These are phyloP conservation scores for Alternaria ethzedia DNA, from an alignment of 2,329 filamentous ascomycete species.

Conservation along the genomic window DNA sequence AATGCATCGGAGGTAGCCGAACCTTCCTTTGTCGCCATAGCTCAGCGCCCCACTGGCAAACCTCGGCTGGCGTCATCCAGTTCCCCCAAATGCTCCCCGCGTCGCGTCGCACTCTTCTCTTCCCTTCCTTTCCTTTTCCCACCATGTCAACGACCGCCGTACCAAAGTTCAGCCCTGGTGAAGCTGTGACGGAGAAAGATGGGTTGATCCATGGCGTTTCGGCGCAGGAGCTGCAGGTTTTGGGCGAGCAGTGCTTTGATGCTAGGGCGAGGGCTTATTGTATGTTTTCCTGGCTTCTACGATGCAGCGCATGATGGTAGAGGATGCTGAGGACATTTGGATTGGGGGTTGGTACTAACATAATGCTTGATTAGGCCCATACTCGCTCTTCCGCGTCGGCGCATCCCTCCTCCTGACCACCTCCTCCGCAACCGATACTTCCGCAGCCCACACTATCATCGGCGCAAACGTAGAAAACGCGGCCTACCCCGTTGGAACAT, in stretches of 20 bases:
- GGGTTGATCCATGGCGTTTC: constrained; percentile 62
- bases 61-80: constrained; percentile 17
- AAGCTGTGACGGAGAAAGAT: constrained; percentile 46
- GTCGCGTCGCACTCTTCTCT: constrained; percentile 20
- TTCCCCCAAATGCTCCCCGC: constrained; percentile 18
- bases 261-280: constrained; percentile 86
- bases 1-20: constrained; percentile 19
- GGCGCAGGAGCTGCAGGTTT: constrained; percentile 66
- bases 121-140: constrained; percentile 30
- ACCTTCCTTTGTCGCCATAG: constrained; percentile 24
- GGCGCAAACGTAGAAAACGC: constrained; percentile 88
- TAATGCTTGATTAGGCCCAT: constrained; percentile 64
- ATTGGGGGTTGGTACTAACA: neutral
- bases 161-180: constrained; percentile 36
- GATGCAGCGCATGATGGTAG: neutral
- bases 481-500: constrained; percentile 90
- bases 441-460: constrained; percentile 58
- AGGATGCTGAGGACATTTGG: neutral
- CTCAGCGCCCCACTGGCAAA: constrained; percentile 15
- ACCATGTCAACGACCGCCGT: constrained; percentile 41
- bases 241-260: constrained; percentile 67
- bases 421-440: constrained; percentile 42
- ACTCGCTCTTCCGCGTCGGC: constrained; percentile 91
- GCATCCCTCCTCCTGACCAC: constrained; percentile 69
- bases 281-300: constrained; percentile 44